phyloP scores from a whole-genome alignment of 1,139 yeast genomes.

The Yamadazyma friedrichii region DNA sequence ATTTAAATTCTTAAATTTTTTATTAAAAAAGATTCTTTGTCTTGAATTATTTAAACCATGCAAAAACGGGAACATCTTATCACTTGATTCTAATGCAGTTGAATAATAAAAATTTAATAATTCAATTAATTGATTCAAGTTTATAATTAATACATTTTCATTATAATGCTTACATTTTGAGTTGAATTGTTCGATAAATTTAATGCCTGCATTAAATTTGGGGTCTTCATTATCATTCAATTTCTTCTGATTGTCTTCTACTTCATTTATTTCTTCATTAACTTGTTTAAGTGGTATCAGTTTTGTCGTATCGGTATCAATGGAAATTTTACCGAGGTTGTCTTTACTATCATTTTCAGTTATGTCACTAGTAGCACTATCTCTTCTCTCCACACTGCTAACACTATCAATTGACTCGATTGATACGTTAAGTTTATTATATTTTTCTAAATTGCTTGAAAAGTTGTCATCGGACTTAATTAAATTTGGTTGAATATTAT shows the following conservation, averaged over 20 bases:
- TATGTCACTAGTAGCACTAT: slow-evolving; percentile 16
- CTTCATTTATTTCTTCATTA: too few relatives aligned
- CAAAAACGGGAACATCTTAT: slow-evolving; percentile 31
- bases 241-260: too few relatives aligned
- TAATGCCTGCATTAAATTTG: slow-evolving; percentile 9
- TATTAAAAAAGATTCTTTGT: slow-evolving; percentile 27
- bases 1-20: slow-evolving; percentile 11
- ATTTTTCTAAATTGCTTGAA: slow-evolving; percentile 15
- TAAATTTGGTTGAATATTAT: slow-evolving; percentile 14
- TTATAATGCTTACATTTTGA: slow-evolving; percentile 12
- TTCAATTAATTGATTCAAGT: slow-evolving; percentile 14
- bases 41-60: slow-evolving; percentile 31
- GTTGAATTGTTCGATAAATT: slow-evolving; percentile 13
- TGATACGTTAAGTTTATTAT: slow-evolving; percentile 14
- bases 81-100: slow-evolving; percentile 16
- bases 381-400: slow-evolving; percentile 16
- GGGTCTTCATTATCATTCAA: too few relatives aligned
- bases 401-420: slow-evolving; percentile 15
- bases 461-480: slow-evolving; percentile 9
- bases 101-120: slow-evolving; percentile 30
- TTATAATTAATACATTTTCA: slow-evolving; percentile 15
- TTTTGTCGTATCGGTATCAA: not conserved
- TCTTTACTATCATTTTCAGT: slow-evolving; percentile 16
- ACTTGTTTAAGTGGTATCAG: too few relatives aligned
- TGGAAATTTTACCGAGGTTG: slow-evolving; percentile 5